Base-by-base conservation (phyloP, 768 basidiomycete genomes). In the Amanita subjunquillea region DNA sequence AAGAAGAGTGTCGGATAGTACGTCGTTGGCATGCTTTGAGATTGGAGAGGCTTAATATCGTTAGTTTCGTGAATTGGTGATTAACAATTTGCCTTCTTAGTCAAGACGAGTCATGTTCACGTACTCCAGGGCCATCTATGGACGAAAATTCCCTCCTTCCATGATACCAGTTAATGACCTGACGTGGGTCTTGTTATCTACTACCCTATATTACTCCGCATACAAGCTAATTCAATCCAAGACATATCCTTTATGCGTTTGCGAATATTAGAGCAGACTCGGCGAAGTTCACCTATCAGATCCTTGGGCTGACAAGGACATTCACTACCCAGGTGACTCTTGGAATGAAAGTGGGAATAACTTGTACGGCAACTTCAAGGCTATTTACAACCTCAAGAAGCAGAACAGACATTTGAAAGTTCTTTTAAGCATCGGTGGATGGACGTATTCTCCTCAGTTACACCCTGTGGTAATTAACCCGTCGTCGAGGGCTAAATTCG, bases 321-420 rank as follows among this genome's bases (percentile, higher is more conserved):
- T 98, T 43, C 96, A 98, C 65, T 94, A 95, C 64, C 83, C 87
- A 0, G 89, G 86, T 6, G 96, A 99, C 67, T 87, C 85, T 3
- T 99, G 96, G 96, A 87, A 93, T 58, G 95, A 98, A 50, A 64
- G 63, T 25, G 93, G 92, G 41, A 84, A 76, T 56, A 96, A 98
- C 66, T 79, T 98, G 15, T 98, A 95, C 60, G 94, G 94, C 50
- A 95, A 95, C 67, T 80, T 98, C 70, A 96, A 95, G 64, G 89
- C 88, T 47, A 79, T 98, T 54, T 94, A 93, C 67, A 77, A 87
- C 30, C 74, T 97, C 58, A 98, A 98, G 76, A 86, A 94, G 63
- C 66, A 77, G 56, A 74, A 96, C 55, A 79, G 92, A 49, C 85
- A 85, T 56, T 74, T 92, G 63, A 89, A 87, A 58, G 75, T 85